These are phyloP conservation scores for Paramecium sexaurelia DNA, from an alignment of 73 alveolate species.

Conservation along the genomic window DNA sequence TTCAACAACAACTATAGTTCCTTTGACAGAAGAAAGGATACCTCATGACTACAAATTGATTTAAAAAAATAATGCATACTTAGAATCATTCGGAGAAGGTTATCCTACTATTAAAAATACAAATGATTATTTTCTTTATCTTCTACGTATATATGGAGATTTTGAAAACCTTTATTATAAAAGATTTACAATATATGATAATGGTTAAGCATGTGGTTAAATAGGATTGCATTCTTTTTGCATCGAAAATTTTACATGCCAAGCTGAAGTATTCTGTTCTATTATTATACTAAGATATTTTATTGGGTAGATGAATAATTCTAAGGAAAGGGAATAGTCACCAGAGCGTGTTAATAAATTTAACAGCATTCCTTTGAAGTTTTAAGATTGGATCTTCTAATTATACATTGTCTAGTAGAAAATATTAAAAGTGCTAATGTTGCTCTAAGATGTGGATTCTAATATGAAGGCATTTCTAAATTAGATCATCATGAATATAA, in stretches of 20 bases:
- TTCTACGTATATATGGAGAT: slow-evolving; percentile 16
- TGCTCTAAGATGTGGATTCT: slow-evolving; percentile 16
- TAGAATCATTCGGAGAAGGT: slow-evolving; percentile 39
- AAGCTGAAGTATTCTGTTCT: neutral
- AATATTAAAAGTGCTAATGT: slow-evolving; percentile 9
- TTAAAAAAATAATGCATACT: neutral
- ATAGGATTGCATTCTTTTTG: slow-evolving; percentile 14
- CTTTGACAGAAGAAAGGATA: neutral
- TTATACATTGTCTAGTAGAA: slow-evolving; percentile 12
- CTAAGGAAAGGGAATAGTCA: slow-evolving; percentile 31
- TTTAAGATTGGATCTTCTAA: neutral
- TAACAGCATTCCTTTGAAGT: slow-evolving; percentile 1
- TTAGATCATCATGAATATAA: neutral
- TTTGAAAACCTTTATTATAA: neutral
- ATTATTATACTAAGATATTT: neutral
- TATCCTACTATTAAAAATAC: neutral
- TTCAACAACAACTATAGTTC: neutral
- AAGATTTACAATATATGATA: neutral
- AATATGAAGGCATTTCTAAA: slow-evolving; percentile 6
- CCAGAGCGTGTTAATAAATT: neutral
- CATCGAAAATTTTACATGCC: neutral
- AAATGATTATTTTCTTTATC: slow-evolving; percentile 15
- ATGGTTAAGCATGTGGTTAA: neutral
- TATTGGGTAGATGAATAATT: slow-evolving; percentile 40
- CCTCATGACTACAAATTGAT: neutral